Base-by-base conservation (phyloP, 2,329 filamentous ascomycete genomes). In the Teratosphaeria nubilosa region DNA sequence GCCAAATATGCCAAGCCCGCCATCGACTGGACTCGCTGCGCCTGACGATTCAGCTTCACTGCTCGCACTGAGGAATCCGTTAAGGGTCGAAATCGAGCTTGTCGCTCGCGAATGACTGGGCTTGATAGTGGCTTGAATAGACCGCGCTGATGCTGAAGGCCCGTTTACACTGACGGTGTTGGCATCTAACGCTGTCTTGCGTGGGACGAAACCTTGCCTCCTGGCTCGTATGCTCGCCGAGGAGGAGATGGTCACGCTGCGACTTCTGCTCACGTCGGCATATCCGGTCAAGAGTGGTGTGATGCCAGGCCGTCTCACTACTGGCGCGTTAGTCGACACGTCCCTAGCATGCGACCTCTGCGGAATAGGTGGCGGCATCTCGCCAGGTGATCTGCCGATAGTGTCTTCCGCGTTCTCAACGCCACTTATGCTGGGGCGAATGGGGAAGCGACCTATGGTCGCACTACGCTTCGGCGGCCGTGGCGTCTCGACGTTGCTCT, bases 401-500 rank as follows among this genome's bases (percentile, higher is more conserved):
- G 82, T 75, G 3, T 86, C 76, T 7, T 70, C 63, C 51, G 76
- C 72, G 58, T 72, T 73, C 24, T 94, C 90, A 54, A 84, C 80
- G 16, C 87, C 86, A 69, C 76, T 75, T 58, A 78, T 70, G 62
- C 88, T 90, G 55, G 90, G 87, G 66, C 85, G 86, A 66, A 86
- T 80, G 1, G 83, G 82, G 65, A 85, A 85, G 22, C 82, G 76
- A 58, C 70, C 69, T 32, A 79, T 79, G 60, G 77, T 80, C 53
- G 78, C 70, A 59, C 77, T 77, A 56, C 81, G 77, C 66, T 78
- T 82, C 16, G 80, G 82, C 57, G 87, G 84, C 32, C 89, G 86
- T 9, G 90, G 91, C 0, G 88, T 91, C 70, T 95, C 91, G 20
- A 81, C 75, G 56, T 85, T 83, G 48, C 83, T 86, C 68, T 96